Conservation (phyloP, 2,329 filamentous ascomycete species). For the Raffaelea ambrosiae region DNA sequence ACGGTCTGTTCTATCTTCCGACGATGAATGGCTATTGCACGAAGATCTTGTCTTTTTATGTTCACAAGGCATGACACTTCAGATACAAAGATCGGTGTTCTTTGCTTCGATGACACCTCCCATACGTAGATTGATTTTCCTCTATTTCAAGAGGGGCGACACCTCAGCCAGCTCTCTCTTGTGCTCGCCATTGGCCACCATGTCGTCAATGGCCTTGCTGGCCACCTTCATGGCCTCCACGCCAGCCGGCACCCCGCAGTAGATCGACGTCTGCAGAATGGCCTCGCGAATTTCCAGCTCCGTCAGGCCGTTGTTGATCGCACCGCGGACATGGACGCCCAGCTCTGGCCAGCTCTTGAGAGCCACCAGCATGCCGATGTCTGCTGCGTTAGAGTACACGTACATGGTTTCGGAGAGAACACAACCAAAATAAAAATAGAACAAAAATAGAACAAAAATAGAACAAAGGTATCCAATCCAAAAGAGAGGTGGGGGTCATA, state of each 20-base stretch:
- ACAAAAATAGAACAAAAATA: too few relatives aligned
- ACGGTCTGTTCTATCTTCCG: too few relatives aligned
- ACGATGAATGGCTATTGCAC: too few relatives aligned
- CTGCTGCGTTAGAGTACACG: constrained; percentile 3
- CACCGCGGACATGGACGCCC: constrained; percentile 51
- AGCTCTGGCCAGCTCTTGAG: constrained; percentile 51
- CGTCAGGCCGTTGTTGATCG: constrained; percentile 50
- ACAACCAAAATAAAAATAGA: too few relatives aligned
- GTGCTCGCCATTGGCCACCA: constrained; percentile 18
- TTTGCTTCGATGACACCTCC: too few relatives aligned
- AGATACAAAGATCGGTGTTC: too few relatives aligned
- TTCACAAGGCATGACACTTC: too few relatives aligned
- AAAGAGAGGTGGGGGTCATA: too few relatives aligned
- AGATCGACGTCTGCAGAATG: constrained; percentile 32
- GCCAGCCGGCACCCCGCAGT: constrained; percentile 31
- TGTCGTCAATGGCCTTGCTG: constrained; percentile 16
- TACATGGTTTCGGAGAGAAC: constrained; percentile 1
- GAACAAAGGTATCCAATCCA: too few relatives aligned
- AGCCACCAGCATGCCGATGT: constrained; percentile 56
- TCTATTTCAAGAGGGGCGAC: not conserved
- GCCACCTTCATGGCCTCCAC: constrained; percentile 25
- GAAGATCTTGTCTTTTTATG: too few relatives aligned
- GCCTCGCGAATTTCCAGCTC: constrained; percentile 49
- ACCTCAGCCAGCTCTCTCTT: constrained; percentile 11
- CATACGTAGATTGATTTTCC: too few relatives aligned